Conservation (phyloP, 345 rosid genomes). For the Tarenaya hassleriana region DNA sequence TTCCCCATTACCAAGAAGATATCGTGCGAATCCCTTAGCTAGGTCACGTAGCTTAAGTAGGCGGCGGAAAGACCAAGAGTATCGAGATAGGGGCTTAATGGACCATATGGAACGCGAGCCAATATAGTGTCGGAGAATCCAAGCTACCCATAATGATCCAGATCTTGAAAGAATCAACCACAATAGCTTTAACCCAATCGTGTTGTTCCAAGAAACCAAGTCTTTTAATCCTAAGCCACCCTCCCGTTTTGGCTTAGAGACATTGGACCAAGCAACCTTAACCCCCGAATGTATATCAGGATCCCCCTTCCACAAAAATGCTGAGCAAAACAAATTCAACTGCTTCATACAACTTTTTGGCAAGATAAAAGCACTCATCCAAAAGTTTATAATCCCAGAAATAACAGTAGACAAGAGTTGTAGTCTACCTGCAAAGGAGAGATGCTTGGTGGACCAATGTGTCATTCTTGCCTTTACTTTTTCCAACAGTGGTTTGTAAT, state of each 20-base stretch:
- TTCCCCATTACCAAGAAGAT: too few relatives aligned
- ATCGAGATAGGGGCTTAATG: too few relatives aligned
- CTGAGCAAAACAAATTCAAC: neutral
- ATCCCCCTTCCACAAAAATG: neutral
- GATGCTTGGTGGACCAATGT: neutral
- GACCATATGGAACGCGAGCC: too few relatives aligned
- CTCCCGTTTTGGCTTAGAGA: neutral
- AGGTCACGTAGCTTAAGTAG: too few relatives aligned
- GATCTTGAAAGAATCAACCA: too few relatives aligned
- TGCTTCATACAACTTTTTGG: neutral
- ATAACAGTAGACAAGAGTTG: neutral
- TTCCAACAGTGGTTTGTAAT: neutral
- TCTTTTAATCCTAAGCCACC: neutral
- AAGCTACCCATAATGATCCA: too few relatives aligned
- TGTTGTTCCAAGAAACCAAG: neutral
- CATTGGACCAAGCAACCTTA: neutral
- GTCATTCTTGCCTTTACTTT: too few relatives aligned
- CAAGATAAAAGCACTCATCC: neutral
- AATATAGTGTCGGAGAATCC: too few relatives aligned
- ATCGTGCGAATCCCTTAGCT: too few relatives aligned
- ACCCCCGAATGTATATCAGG: neutral
- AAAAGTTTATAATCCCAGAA: neutral
- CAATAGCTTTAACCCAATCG: too few relatives aligned
- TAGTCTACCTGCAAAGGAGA: neutral
- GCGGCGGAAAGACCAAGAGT: too few relatives aligned